These are phyloP conservation scores for Perkinsus olseni DNA, from an alignment of 169 alveolate species.

Conservation along the genomic window DNA sequence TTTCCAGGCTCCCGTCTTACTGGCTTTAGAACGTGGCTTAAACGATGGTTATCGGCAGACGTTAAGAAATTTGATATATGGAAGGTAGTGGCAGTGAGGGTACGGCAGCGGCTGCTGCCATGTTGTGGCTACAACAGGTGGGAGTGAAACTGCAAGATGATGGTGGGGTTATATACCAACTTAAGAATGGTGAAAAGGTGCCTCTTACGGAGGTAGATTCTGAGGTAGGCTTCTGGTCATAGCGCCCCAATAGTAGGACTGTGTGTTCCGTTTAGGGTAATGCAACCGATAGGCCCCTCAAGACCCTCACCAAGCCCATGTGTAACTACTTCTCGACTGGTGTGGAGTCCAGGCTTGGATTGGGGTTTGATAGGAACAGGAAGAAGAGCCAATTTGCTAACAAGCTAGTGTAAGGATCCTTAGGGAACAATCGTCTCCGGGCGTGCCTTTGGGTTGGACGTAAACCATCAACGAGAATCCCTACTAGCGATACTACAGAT, in stretches of 20 bases:
- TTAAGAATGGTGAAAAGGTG: background rate
- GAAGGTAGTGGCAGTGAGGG: conserved; percentile 36
- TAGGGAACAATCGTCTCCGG: conserved; percentile 18
- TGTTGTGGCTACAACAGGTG: conserved; percentile 26
- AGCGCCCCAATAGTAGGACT: background rate
- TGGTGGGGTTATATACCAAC: conserved; percentile 13
- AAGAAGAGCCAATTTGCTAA: conserved; percentile 24
- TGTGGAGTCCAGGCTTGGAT: conserved; percentile 72
- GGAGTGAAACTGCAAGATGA: conserved; percentile 20
- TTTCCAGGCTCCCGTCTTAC: conserved; percentile 12
- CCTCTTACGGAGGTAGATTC: background rate
- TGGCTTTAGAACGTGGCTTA: conserved; percentile 36
- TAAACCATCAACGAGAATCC: conserved; percentile 24
- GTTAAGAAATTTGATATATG: conserved; percentile 48
- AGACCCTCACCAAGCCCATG: conserved; percentile 38
- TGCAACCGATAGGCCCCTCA: conserved; percentile 16
- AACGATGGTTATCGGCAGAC: conserved; percentile 42
- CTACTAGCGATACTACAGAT: background rate
- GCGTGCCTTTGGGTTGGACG: conserved; percentile 17
- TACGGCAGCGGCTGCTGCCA: background rate
- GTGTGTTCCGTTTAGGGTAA: conserved; percentile 3
- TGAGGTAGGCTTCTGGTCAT: no score
- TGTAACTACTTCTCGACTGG: conserved; percentile 68
- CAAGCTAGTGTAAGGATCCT: conserved; percentile 23
- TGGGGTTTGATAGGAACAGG: conserved; percentile 58